phyloP scores from a whole-genome alignment of 768 basidiomycete species.

The Suillus fuscotomentosus region DNA sequence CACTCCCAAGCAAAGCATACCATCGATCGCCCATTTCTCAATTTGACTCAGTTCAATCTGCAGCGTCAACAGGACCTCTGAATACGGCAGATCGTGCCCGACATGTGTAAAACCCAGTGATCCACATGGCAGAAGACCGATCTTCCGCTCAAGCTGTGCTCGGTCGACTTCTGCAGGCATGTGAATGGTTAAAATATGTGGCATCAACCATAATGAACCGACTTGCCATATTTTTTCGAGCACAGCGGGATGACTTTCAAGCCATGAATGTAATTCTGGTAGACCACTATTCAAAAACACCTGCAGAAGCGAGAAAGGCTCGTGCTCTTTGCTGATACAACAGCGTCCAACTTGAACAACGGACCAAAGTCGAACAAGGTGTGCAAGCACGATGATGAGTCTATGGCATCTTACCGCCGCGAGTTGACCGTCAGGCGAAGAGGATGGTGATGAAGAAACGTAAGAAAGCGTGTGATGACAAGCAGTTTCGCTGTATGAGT shows the following conservation, averaged over 20 bases:
- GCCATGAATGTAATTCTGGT: slow-evolving; percentile 62
- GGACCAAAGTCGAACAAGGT: slow-evolving; percentile 78
- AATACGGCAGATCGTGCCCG: slow-evolving; percentile 71
- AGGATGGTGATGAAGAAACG: slow-evolving; percentile 55
- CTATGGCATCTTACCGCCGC: slow-evolving; percentile 61
- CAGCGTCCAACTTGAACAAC: slow-evolving; percentile 72
- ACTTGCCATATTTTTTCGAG: slow-evolving; percentile 61
- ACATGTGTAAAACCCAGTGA: slow-evolving; percentile 77
- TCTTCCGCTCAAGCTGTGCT: slow-evolving; percentile 68
- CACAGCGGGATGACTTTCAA: slow-evolving; percentile 41
- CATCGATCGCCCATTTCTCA: slow-evolving; percentile 78
- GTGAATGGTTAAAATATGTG: background rate
- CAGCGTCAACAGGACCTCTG: slow-evolving; percentile 62
- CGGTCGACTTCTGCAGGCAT: slow-evolving; percentile 42
- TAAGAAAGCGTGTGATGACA: slow-evolving; percentile 67
- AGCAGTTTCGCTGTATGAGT: slow-evolving; percentile 46
- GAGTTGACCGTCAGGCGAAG: slow-evolving; percentile 46
- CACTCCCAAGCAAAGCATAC: slow-evolving; percentile 33
- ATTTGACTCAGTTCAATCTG: slow-evolving; percentile 49
- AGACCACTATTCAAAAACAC: slow-evolving; percentile 70
- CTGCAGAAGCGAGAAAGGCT: slow-evolving; percentile 69
- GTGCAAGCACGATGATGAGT: slow-evolving; percentile 64
- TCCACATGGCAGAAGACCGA: slow-evolving; percentile 73
- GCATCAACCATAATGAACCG: background rate
- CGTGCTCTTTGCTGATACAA: slow-evolving; percentile 66